Percentiles rank a stretch among this genome's conserved stretches.
Evolutionary conservation across 2,329 filamentous ascomycete species (phyloP).

Genomic region (Neocatenulostroma microsporum): DNA sequence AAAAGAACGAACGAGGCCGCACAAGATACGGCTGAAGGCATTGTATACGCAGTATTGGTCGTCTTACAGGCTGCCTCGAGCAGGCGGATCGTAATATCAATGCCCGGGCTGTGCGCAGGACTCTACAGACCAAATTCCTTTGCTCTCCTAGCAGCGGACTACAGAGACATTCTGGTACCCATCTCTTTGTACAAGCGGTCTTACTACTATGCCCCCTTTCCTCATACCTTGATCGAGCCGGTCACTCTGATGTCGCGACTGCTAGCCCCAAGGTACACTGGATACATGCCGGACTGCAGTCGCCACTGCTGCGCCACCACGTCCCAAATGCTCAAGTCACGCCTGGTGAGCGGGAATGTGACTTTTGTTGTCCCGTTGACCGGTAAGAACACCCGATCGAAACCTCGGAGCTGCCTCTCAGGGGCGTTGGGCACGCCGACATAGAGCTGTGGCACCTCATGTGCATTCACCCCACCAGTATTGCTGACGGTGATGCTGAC

Average conservation of each 20-base stretch:
- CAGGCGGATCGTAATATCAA: no score
- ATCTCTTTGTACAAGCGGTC: no score
- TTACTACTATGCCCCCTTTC: no score
- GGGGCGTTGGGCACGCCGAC: conserved; percentile 26
- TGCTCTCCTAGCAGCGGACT: no score
- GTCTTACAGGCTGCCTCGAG: no score
- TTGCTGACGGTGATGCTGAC: conserved; percentile 57
- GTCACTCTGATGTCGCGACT: conserved; percentile 32
- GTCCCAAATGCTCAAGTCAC: conserved; percentile 46
- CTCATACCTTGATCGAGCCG: no score
- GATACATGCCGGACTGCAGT: conserved; percentile 24
- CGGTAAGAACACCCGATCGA: conserved; percentile 21
- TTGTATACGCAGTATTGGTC: no score
- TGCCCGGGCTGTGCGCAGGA: no score
- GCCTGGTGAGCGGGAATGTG: conserved; percentile 32
- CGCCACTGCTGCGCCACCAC: conserved; percentile 14
- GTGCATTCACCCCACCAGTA: conserved; percentile 45
- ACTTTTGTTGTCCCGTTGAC: conserved; percentile 26
- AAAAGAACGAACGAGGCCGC: no score
- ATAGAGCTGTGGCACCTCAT: conserved; percentile 52
- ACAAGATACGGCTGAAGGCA: no score
- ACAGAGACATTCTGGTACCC: no score
- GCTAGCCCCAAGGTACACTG: conserved; percentile 30
- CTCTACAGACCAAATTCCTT: no score
- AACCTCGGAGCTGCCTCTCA: conserved; percentile 25